Evolutionary conservation across 345 rosid species (phyloP).

Genomic region (Acer campestre): DNA sequence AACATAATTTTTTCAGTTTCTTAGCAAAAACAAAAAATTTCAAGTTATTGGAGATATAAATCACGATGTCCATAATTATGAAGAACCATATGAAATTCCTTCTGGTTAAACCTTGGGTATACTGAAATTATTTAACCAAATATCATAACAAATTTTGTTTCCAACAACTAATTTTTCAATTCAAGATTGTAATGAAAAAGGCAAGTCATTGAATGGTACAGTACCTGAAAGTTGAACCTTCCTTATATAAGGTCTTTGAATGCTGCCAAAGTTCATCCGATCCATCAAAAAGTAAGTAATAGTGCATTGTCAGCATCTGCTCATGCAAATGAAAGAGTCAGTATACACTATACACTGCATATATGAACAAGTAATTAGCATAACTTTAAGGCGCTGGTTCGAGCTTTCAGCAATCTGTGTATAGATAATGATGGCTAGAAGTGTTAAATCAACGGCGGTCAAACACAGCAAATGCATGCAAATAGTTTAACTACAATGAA

Average conservation of each 20-base stretch:
- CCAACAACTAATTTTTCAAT: background rate
- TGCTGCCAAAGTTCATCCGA: constrained; percentile 83
- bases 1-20: too few species aligned
- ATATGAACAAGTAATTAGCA: background rate
- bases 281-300: constrained; percentile 90
- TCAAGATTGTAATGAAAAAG: background rate
- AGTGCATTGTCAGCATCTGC: constrained; percentile 95
- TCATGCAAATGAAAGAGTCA: constrained; percentile 17
- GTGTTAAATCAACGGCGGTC: background rate
- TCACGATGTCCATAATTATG: background rate
- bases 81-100: background rate
- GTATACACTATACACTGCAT: constrained; percentile 7
- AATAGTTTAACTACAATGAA: background rate
- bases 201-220: background rate
- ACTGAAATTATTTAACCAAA: background rate
- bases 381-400: background rate
- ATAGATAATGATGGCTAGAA: background rate
- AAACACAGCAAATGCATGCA: background rate
- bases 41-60: background rate
- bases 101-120: background rate
- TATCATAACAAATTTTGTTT: background rate
- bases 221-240: constrained; percentile 76
- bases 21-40: too few species aligned
- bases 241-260: constrained; percentile 62
- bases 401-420: background rate